A percentile compares a stretch with the other conserved stretches of the same genome.
Conservation (phyloP, 441 rosid species). For the Adansonia gregorii region DNA sequence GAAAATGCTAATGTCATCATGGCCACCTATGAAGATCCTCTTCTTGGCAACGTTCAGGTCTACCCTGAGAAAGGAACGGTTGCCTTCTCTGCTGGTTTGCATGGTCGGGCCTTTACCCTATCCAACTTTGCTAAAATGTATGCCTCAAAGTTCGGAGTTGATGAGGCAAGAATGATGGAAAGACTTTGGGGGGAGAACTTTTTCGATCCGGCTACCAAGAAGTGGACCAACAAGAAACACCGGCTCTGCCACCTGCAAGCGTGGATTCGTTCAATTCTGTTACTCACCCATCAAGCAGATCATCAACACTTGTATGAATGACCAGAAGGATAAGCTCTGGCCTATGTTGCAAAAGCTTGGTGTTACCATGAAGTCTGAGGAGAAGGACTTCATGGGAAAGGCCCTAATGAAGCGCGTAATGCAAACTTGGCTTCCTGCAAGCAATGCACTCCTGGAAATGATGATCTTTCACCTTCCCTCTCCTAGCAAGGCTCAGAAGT, state of each 20-base stretch:
- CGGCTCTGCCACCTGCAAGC: conserved; percentile 23
- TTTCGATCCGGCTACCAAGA: conserved; percentile 29
- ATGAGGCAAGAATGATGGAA: conserved; percentile 24
- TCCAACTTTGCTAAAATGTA: conserved; percentile 27
- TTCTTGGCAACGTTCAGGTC: too few relatives aligned
- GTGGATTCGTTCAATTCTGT: conserved; percentile 21
- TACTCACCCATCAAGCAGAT: conserved; percentile 13
- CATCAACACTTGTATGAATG: conserved; percentile 27
- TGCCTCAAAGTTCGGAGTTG: conserved; percentile 26
- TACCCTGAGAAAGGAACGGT: too few relatives aligned
- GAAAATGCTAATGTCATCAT: too few relatives aligned
- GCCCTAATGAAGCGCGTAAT: too few relatives aligned
- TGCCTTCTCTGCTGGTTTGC: too few relatives aligned
- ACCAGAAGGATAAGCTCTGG: conserved; percentile 30
- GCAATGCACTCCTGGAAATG: conserved; percentile 25
- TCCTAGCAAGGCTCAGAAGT: conserved; percentile 25
- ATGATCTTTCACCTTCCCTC: conserved; percentile 28
- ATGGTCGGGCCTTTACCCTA: background rate
- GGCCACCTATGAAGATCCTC: too few relatives aligned
- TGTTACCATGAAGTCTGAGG: background rate
- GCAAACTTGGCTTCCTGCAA: background rate
- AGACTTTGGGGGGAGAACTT: background rate
- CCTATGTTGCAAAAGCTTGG: conserved; percentile 26
- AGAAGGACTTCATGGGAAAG: too few relatives aligned
- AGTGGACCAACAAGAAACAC: conserved; percentile 30